Base-by-base conservation (phyloP, 2,329 filamentous ascomycete species). In the Gliomastix tumulicola region DNA sequence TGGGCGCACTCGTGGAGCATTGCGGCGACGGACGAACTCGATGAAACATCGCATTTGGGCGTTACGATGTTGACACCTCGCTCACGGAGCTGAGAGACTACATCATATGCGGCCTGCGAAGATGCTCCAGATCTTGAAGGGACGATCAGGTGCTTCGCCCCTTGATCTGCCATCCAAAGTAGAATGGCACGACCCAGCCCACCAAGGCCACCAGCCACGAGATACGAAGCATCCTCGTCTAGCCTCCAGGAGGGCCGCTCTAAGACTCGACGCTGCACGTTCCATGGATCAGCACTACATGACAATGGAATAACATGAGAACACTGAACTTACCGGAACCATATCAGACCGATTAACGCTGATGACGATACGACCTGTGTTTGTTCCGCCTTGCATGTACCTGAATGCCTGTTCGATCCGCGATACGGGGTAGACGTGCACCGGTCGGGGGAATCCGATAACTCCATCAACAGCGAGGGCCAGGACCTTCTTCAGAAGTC, bases 301-400 rank as follows among this genome's bases (percentile, higher is more conserved):
- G 25, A 28, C n/a, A n/a, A n/a, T 23, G 16, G n/a, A 15, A n/a
- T 22, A n/a, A n/a, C 11, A n/a, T 19, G 18, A 34, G 15, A n/a
- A n/a, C 7, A 13, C 8, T 21, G 6, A 21, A 9, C 35, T 40
- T 35, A 55, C 41, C 31, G 35, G 37, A 18, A 44, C 44, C 27
- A 40, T 27, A 13, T 45, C 30, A 12, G 44, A 39, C 17, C 35
- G 12, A 4, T 41, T 35, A 13, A 53, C 41, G 2, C 47, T 42
- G 3, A 66, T 38, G 16, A 68, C 51, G 12, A 67, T 55, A 31
- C 69, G 69, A 0, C 65, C 66, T 4, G 54, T 57, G 34, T 65
- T 59, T 5, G 56, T 51, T 5, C 63, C 59, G 6, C 45, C 44
- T 34, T 63, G 60, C 46, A 70, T 58, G 17, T 57, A 47, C 3